Conservation (phyloP, 2,329 filamentous ascomycete species). For the Ceratocystiopsis brevicomis region DNA sequence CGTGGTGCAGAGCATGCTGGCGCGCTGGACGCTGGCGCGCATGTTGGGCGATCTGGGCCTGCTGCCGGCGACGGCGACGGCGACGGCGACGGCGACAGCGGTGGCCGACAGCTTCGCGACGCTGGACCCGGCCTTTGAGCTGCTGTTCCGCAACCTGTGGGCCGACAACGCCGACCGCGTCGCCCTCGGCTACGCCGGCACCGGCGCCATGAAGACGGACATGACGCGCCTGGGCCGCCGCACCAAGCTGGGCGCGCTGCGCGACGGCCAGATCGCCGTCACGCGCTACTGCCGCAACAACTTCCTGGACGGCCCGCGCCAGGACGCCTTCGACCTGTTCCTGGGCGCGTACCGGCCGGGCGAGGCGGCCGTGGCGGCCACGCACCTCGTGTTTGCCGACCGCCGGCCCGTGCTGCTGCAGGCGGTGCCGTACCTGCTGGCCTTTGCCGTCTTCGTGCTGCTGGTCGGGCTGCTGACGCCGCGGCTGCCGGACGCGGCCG, state of each 20-base stretch:
- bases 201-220: constrained; percentile 93
- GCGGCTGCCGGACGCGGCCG: constrained; percentile 49
- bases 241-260: constrained; percentile 66
- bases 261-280: constrained; percentile 73
- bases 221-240: constrained; percentile 85
- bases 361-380: constrained; percentile 46
- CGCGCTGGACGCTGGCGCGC: constrained; percentile 69
- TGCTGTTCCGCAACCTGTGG: constrained; percentile 92
- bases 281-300: constrained; percentile 89
- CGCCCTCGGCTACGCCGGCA: constrained; percentile 81
- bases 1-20: constrained; percentile 93
- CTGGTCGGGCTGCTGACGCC: constrained; percentile 56
- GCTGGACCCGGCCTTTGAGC: constrained; percentile 66
- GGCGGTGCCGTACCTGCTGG: constrained; percentile 78
- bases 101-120: constrained; percentile 54
- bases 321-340: constrained; percentile 92
- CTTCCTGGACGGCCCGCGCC: constrained; percentile 78
- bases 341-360: constrained; percentile 68
- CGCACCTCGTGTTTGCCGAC: constrained; percentile 62
- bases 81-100: constrained; percentile 22
- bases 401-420: constrained; percentile 74
- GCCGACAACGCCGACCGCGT: constrained; percentile 96
- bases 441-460: constrained; percentile 70
- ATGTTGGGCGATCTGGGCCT: constrained; percentile 75
- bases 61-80: constrained; percentile 24